These are phyloP conservation scores for Scutellaria barbata DNA, from an alignment of 257 asterid species.

Conservation along the genomic window DNA sequence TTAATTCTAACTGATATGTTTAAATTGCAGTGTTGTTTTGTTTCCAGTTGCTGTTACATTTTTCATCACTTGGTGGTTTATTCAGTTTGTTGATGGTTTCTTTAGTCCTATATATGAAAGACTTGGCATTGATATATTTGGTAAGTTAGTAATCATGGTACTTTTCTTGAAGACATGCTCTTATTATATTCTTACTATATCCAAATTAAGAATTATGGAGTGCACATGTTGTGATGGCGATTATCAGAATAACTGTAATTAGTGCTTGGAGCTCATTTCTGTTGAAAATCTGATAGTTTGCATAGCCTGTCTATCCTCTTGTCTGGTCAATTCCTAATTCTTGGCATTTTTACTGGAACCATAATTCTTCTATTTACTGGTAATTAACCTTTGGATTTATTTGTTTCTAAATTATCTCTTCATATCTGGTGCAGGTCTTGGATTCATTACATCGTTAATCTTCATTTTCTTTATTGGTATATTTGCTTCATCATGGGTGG, in stretches of 20 bases:
- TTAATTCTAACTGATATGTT: constrained; percentile 26
- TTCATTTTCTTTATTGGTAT: constrained; percentile 83
- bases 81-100: constrained; percentile 97
- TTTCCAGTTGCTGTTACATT: constrained; percentile 98
- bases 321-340: constrained; percentile 10
- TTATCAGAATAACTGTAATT: constrained; percentile 15
- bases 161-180: constrained; percentile 7
- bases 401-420: constrained; percentile 32
- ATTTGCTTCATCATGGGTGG: constrained; percentile 95
- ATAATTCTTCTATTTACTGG: constrained; percentile 14
- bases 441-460: constrained; percentile 78
- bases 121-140: constrained; percentile 87
- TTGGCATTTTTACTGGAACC: not conserved
- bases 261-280: constrained; percentile 15
- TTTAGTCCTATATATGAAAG: constrained; percentile 96
- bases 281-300: constrained; percentile 19
- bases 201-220: not conserved
- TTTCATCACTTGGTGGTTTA: constrained; percentile 94
- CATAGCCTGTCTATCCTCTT: constrained; percentile 8
- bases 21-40: constrained; percentile 77
- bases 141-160: constrained; percentile 51
- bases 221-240: not conserved
- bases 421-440: constrained; percentile 73
- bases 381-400: constrained; percentile 7
- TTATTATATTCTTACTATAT: constrained; percentile 8